Percentiles rank a stretch among this genome's conserved stretches.
These are phyloP conservation scores for Pseudohalonectria lignicola DNA, from an alignment of 2,329 filamentous ascomycete species.

Conservation along the genomic window DNA sequence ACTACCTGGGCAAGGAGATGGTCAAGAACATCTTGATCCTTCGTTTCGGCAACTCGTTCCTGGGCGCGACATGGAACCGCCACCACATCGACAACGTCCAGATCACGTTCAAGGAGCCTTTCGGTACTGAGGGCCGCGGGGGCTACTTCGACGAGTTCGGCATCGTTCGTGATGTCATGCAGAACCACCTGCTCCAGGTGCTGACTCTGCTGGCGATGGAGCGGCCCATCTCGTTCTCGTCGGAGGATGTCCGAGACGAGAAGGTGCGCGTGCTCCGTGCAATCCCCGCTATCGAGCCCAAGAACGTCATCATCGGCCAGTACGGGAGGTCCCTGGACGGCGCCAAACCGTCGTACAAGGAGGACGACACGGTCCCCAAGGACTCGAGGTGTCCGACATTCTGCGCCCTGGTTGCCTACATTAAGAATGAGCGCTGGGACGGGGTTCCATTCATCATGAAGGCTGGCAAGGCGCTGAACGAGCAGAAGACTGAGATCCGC, in stretches of 20 bases:
- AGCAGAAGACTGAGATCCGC: conserved; percentile 98
- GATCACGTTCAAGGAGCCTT: conserved; percentile 99
- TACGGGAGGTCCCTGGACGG: conserved; percentile 95
- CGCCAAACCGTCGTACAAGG: conserved; percentile 94
- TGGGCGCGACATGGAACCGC: conserved; percentile 96
- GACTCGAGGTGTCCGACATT: conserved; percentile 97
- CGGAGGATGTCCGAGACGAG: conserved; percentile 96
- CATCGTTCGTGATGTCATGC: conserved; percentile 99
- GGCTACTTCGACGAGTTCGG: conserved; percentile 99
- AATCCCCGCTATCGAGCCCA: conserved; percentile 91
- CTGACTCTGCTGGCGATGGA: conserved; percentile 96
- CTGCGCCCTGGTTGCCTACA: conserved; percentile 92
- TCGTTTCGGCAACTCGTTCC: conserved; percentile 96
- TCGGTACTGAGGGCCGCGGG: conserved; percentile 93
- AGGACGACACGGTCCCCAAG: conserved; percentile 96
- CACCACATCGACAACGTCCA: conserved; percentile 99
- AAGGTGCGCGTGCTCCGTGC: conserved; percentile 92
- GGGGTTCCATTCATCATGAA: conserved; percentile 99
- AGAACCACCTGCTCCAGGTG: conserved; percentile 96
- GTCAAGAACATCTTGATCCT: conserved; percentile 99
- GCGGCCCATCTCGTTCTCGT: conserved; percentile 92
- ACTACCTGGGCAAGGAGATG: conserved; percentile 99
- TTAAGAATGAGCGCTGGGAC: conserved; percentile 99
- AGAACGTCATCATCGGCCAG: conserved; percentile 99
- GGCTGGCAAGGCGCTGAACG: conserved; percentile 96